These are phyloP conservation scores for Endotrypanum monterogeii DNA, from an alignment of 208 protist species.

Conservation along the genomic window DNA sequence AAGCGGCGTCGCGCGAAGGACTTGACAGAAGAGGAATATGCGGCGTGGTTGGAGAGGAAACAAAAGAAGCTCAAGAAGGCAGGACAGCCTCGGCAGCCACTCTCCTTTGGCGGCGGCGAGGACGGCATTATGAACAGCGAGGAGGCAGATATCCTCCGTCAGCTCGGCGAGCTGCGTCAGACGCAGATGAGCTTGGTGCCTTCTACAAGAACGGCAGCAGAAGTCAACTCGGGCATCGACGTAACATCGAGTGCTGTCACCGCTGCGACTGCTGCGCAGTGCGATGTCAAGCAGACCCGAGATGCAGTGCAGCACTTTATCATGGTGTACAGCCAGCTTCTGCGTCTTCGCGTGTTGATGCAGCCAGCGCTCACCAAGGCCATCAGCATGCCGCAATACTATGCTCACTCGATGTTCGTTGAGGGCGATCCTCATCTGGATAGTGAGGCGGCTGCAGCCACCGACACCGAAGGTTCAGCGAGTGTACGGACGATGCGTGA, in stretches of 20 bases:
- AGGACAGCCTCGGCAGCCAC: conserved; percentile 3
- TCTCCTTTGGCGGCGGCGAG: conserved; percentile 30
- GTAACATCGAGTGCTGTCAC: not conserved
- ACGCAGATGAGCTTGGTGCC: conserved; percentile 28
- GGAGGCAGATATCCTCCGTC: conserved; percentile 35
- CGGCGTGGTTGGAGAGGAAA: conserved; percentile 61
- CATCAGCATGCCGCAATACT: conserved; percentile 81
- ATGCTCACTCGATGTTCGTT: conserved; percentile 58
- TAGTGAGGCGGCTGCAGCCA: conserved; percentile 8
- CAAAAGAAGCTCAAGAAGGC: conserved; percentile 21
- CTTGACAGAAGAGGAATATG: conserved; percentile 77
- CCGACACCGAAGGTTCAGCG: conserved; percentile 17
- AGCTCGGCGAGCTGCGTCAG: conserved; percentile 38
- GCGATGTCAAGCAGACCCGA: conserved; percentile 37
- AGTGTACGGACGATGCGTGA: conserved; percentile 23
- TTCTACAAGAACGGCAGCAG: not conserved
- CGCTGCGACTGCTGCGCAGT: not conserved
- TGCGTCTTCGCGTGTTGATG: conserved; percentile 71
- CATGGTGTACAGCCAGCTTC: conserved; percentile 74
- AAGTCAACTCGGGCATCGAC: not conserved
- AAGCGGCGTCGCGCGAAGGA: conserved; percentile 41
- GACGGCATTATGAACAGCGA: conserved; percentile 20
- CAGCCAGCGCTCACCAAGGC: conserved; percentile 67
- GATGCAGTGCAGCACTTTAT: conserved; percentile 59
- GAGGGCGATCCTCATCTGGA: conserved; percentile 23